Evolutionary conservation across 768 basidiomycete genomes (phyloP).

Genomic region (Filobasidium floriforme): DNA sequence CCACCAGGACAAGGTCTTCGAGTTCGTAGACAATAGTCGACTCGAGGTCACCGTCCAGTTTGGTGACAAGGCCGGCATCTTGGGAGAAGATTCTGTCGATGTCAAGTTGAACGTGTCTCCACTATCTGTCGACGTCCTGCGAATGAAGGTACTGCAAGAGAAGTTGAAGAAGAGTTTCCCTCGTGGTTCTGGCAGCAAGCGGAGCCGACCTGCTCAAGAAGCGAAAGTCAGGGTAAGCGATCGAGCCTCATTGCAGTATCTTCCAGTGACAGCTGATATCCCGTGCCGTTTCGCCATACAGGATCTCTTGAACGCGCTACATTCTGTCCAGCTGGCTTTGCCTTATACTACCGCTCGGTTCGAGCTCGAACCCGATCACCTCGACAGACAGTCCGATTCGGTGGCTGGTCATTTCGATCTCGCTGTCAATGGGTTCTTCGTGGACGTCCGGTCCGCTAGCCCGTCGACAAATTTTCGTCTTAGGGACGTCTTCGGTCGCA

Average conservation of each 20-base stretch:
- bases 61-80: not conserved
- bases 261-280: not conserved
- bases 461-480: not conserved
- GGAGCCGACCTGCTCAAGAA: not conserved
- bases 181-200: not conserved
- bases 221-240: not conserved
- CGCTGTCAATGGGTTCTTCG: not conserved
- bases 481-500: not conserved
- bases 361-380: not conserved
- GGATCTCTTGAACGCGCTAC: not conserved
- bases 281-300: not conserved
- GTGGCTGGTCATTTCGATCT: not conserved
- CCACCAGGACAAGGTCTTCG: not conserved
- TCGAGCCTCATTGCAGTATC: not conserved
- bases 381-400: not conserved
- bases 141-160: not conserved
- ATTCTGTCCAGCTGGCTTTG: not conserved
- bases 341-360: constrained; percentile 1
- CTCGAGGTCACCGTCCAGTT: constrained; percentile 1
- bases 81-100: not conserved
- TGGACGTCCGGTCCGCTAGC: not conserved
- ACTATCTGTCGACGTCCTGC: not conserved
- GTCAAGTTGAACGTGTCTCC: not conserved
- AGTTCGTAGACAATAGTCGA: not conserved
- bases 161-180: not conserved